Evolutionary conservation across 352 stramenopile species (phyloP).

Genomic region (Pythium coloratum): DNA sequence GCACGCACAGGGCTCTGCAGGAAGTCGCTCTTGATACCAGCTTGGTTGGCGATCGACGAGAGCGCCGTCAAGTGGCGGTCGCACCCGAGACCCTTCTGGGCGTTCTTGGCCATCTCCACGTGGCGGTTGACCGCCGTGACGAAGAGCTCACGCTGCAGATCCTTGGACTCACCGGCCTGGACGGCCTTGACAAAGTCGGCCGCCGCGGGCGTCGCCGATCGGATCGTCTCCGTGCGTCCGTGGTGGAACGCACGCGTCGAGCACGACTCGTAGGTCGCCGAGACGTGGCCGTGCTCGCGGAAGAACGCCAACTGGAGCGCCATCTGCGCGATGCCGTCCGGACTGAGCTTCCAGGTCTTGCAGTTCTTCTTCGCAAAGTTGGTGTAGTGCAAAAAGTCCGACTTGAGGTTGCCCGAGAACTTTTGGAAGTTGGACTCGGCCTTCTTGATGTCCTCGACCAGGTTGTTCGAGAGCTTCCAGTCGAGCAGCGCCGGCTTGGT

Average conservation of each 20-base stretch:
- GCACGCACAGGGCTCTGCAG: constrained; percentile 75
- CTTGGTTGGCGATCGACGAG: constrained; percentile 64
- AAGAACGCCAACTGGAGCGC: constrained; percentile 90
- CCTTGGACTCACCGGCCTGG: constrained; percentile 37
- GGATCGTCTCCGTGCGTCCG: constrained; percentile 92
- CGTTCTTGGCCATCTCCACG: constrained; percentile 89
- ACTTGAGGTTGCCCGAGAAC: constrained; percentile 67
- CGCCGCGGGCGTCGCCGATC: constrained; percentile 73
- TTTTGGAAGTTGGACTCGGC: constrained; percentile 66
- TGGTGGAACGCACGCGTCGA: constrained; percentile 90
- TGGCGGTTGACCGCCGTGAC: constrained; percentile 78
- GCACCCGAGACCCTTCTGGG: constrained; percentile 82
- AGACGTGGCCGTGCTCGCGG: constrained; percentile 68
- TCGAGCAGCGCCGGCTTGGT: constrained; percentile 51
- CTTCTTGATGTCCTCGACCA: constrained; percentile 73
- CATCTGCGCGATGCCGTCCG: constrained; percentile 91
- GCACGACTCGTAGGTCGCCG: constrained; percentile 91
- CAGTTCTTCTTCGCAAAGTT: constrained; percentile 90
- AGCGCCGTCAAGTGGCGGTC: constrained; percentile 88
- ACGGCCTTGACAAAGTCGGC: constrained; percentile 72
- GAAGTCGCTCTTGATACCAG: constrained; percentile 70
- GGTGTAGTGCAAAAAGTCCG: constrained; percentile 82
- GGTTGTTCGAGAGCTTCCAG: constrained; percentile 80
- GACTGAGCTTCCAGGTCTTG: constrained; percentile 91
- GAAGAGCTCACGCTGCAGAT: constrained; percentile 62